Conservation (phyloP, 2,329 filamentous ascomycete genomes). For the Epichloe coenophiala region DNA sequence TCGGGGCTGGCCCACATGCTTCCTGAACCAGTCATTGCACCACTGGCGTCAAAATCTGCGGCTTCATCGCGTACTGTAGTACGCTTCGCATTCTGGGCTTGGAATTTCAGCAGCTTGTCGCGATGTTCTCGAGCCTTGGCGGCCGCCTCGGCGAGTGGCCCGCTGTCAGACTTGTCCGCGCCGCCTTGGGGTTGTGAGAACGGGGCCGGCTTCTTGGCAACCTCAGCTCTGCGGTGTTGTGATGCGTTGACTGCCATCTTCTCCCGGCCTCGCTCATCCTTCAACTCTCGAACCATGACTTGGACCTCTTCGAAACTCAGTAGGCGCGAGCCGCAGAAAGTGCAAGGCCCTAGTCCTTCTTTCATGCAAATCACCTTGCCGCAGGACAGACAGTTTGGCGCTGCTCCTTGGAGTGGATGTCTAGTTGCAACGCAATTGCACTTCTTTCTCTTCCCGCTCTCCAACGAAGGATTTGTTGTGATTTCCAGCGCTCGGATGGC, state of each 20-base stretch:
- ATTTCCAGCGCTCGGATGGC: slow-evolving; percentile 83
- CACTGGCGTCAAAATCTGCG: slow-evolving; percentile 42
- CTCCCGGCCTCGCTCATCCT: slow-evolving; percentile 75
- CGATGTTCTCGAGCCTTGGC: slow-evolving; percentile 63
- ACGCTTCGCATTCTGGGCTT: slow-evolving; percentile 71
- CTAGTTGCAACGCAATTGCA: slow-evolving; percentile 83
- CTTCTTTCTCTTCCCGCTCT: slow-evolving; percentile 41
- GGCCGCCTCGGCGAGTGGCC: slow-evolving; percentile 41
- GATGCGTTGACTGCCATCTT: slow-evolving; percentile 72
- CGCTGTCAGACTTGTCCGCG: slow-evolving; percentile 15
- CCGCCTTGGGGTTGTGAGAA: slow-evolving; percentile 37
- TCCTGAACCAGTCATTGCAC: slow-evolving; percentile 29
- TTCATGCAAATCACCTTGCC: slow-evolving; percentile 93
- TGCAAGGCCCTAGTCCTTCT: slow-evolving; percentile 87
- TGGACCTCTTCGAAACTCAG: slow-evolving; percentile 63
- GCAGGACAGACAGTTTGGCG: slow-evolving; percentile 83
- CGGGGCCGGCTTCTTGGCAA: slow-evolving; percentile 45
- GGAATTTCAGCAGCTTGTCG: slow-evolving; percentile 71
- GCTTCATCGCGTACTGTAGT: slow-evolving; percentile 84
- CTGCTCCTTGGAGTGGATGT: slow-evolving; percentile 79
- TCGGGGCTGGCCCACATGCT: slow-evolving; percentile 72
- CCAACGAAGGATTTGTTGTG: slow-evolving; percentile 70
- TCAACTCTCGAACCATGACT: slow-evolving; percentile 70
- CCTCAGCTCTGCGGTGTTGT: slow-evolving; percentile 51
- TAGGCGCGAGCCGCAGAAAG: slow-evolving; percentile 68